Conservation (phyloP, 371 early-diverging fungal species). For the Zychaea mexicana region DNA sequence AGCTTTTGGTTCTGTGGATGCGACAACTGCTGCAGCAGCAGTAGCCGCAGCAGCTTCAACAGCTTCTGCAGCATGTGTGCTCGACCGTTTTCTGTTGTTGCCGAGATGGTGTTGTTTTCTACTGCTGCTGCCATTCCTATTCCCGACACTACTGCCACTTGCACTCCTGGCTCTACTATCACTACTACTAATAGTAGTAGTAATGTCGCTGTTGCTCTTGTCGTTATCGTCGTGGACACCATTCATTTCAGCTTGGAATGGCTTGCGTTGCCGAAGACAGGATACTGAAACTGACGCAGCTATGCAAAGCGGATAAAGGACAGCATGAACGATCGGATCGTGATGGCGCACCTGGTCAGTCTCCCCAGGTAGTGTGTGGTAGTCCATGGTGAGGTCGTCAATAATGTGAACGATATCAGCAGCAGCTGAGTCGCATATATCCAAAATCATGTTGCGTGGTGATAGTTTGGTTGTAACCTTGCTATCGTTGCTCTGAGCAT, state of each 20-base stretch:
- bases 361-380: background rate
- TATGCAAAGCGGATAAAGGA: conserved; percentile 11
- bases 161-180: too few relatives aligned
- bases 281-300: conserved; percentile 10
- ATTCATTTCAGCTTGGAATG: background rate
- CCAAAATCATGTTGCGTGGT: conserved; percentile 1
- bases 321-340: conserved; percentile 6
- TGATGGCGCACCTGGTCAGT: background rate
- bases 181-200: too few relatives aligned
- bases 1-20: background rate
- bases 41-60: background rate
- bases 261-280: background rate
- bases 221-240: too few relatives aligned
- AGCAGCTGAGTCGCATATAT: conserved; percentile 18
- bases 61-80: background rate
- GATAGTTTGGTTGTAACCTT: background rate
- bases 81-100: background rate
- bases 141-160: background rate
- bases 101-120: background rate
- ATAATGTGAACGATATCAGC: conserved; percentile 19
- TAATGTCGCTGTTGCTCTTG: too few relatives aligned
- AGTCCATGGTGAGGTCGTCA: conserved; percentile 8
- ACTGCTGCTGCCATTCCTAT: background rate
- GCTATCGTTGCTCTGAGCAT: background rate
- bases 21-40: background rate